A percentile compares a stretch with the other conserved stretches of the same genome.
Evolutionary conservation across 768 basidiomycete genomes (phyloP).

Genomic region (Lactifluus pinguis): DNA sequence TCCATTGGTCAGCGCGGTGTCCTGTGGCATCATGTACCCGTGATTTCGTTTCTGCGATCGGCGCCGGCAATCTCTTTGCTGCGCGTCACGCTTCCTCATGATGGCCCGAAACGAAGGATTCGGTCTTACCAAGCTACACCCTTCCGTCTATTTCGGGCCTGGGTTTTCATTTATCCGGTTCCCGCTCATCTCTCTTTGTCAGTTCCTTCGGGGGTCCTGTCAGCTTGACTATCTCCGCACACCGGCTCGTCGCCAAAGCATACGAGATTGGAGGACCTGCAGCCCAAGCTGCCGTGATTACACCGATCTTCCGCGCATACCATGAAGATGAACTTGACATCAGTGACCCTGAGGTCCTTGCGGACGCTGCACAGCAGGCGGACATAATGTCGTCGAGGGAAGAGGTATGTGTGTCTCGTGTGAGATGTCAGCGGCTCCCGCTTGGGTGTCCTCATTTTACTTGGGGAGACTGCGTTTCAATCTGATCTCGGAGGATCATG

Average conservation of each 20-base stretch:
- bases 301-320: conserved; percentile 55
- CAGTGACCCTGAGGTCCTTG: conserved; percentile 47
- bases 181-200: not conserved
- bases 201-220: conserved; percentile 55
- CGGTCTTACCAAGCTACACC: too few species aligned
- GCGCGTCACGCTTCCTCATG: not conserved
- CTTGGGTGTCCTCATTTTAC: not conserved
- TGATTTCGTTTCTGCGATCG: not conserved
- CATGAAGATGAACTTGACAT: conserved; percentile 60
- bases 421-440: conserved; percentile 9
- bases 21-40: not conserved
- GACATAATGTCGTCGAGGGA: conserved; percentile 45
- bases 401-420: conserved; percentile 37
- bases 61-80: not conserved
- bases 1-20: not conserved
- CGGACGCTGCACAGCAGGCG: conserved; percentile 44
- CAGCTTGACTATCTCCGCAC: conserved; percentile 57
- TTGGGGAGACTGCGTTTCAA: not conserved
- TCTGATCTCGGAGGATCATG: not conserved
- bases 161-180: not conserved
- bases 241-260: conserved; percentile 65
- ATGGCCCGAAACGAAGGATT: too few species aligned
- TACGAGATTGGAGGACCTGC: conserved; percentile 51
- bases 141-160: too few species aligned
- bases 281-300: conserved; percentile 48